phyloP scores from a whole-genome alignment of 2,329 filamentous ascomycete genomes.

The Botrytis byssoidea region DNA sequence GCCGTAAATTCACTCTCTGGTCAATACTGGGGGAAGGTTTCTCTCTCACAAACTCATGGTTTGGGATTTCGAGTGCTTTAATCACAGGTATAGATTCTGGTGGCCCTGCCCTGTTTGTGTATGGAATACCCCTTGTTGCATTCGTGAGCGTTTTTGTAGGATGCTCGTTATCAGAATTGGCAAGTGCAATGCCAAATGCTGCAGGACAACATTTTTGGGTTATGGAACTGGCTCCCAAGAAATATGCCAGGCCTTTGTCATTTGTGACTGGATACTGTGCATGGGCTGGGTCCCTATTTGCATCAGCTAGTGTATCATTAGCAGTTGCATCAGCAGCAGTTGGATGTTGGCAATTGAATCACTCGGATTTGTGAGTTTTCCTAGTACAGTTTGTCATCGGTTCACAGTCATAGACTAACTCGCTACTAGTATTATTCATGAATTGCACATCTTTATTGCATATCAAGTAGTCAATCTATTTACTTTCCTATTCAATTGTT shows the following conservation, averaged over 20 bases:
- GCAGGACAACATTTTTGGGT: conserved; percentile 22
- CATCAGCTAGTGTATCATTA: conserved; percentile 16
- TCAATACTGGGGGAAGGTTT: conserved; percentile 20
- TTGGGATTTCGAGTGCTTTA: conserved; percentile 19
- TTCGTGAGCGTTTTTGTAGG: conserved; percentile 11
- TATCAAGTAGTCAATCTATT: conserved; percentile 18
- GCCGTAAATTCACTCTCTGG: conserved; percentile 19
- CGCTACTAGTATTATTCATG: neutral
- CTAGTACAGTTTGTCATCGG: neutral
- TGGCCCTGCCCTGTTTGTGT: conserved; percentile 20
- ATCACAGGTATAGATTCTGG: conserved; percentile 19
- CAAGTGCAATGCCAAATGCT: conserved; percentile 21
- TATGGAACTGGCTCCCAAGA: conserved; percentile 19
- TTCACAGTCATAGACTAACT: neutral
- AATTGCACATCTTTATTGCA: conserved; percentile 20
- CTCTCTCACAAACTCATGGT: conserved; percentile 20
- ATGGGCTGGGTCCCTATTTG: conserved; percentile 19
- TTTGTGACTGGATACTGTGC: conserved; percentile 19
- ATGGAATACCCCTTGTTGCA: conserved; percentile 16
- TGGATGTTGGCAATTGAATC: conserved; percentile 17
- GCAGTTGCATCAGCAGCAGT: conserved; percentile 17
- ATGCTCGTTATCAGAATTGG: conserved; percentile 18
- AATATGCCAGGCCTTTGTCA: conserved; percentile 18
- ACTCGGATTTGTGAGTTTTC: conserved; percentile 15
- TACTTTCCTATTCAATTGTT: conserved; percentile 20